Conservation (phyloP, 768 basidiomycete species). For the Macrolepiota dolichaula region DNA sequence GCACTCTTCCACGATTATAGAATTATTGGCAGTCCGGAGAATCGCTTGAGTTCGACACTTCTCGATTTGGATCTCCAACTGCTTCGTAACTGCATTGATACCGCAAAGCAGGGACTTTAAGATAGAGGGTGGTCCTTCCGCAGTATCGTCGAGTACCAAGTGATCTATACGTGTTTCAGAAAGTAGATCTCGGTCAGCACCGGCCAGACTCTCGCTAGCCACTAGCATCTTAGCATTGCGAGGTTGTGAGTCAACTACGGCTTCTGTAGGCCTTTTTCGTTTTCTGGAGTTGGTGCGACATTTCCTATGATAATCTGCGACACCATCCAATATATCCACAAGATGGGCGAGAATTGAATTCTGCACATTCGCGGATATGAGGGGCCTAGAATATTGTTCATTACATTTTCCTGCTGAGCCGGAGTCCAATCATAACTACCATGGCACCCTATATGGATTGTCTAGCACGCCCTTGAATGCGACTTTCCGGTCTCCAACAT, state of each 20-base stretch:
- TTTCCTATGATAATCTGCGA: slow-evolving; percentile 39
- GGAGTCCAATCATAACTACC: slow-evolving; percentile 39
- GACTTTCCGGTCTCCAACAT: slow-evolving; percentile 50
- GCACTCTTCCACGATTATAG: slow-evolving; percentile 12
- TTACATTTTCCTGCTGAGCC: slow-evolving; percentile 6
- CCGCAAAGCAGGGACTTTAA: slow-evolving; percentile 55
- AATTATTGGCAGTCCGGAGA: slow-evolving; percentile 19
- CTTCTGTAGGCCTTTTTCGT: slow-evolving; percentile 31
- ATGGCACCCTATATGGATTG: slow-evolving; percentile 67
- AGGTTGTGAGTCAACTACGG: slow-evolving; percentile 13
- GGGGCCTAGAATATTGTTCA: slow-evolving; percentile 46
- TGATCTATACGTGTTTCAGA: not conserved
- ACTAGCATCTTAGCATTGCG: slow-evolving; percentile 18
- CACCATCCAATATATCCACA: slow-evolving; percentile 45
- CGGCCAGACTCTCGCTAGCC: not conserved
- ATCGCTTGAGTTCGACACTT: slow-evolving; percentile 10
- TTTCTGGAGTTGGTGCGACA: slow-evolving; percentile 31
- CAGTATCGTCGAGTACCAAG: not conserved
- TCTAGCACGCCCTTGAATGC: slow-evolving; percentile 71
- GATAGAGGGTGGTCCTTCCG: slow-evolving; percentile 29
- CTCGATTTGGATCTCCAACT: slow-evolving; percentile 57
- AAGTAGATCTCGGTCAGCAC: not conserved
- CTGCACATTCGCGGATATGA: slow-evolving; percentile 59
- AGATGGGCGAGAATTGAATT: slow-evolving; percentile 52
- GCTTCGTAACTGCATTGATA: slow-evolving; percentile 79